A percentile compares a stretch with the other conserved stretches of the same genome.
Conservation (phyloP, 2,329 filamentous ascomycete genomes). For the Akanthomyces muscarius region DNA sequence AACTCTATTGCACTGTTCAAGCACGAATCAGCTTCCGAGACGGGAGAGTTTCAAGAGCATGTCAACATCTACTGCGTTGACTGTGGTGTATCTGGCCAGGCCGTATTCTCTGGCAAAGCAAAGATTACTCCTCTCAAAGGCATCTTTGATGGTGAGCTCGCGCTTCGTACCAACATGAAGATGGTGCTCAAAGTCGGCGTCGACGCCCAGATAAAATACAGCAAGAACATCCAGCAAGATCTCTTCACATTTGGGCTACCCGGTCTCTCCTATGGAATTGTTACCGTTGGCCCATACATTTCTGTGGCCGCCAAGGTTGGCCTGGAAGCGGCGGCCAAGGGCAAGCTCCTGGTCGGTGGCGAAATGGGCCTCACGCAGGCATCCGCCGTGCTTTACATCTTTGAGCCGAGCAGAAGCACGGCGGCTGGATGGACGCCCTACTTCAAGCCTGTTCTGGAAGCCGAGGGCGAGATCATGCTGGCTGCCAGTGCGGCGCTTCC, state of each 20-base stretch:
- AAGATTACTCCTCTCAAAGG: constrained; percentile 25
- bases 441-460: constrained; percentile 29
- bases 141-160: constrained; percentile 25
- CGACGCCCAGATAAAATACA: constrained; percentile 25
- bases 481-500: constrained; percentile 28
- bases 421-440: constrained; percentile 26
- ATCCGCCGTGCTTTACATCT: constrained; percentile 24
- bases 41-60: constrained; percentile 20
- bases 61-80: constrained; percentile 30
- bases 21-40: not conserved
- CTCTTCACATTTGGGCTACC: constrained; percentile 26
- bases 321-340: constrained; percentile 24
- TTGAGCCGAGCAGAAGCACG: constrained; percentile 21
- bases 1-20: constrained; percentile 13
- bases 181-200: constrained; percentile 30
- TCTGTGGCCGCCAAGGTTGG: constrained; percentile 23
- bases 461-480: constrained; percentile 25
- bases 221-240: constrained; percentile 21
- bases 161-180: constrained; percentile 24
- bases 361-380: constrained; percentile 29
- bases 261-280: constrained; percentile 25
- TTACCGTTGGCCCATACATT: constrained; percentile 26
- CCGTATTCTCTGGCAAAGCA: constrained; percentile 26
- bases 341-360: constrained; percentile 28
- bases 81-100: constrained; percentile 28